Evolutionary conservation across 352 stramenopile species (phyloP).

Genomic region (Globisporangium radiosum): DNA sequence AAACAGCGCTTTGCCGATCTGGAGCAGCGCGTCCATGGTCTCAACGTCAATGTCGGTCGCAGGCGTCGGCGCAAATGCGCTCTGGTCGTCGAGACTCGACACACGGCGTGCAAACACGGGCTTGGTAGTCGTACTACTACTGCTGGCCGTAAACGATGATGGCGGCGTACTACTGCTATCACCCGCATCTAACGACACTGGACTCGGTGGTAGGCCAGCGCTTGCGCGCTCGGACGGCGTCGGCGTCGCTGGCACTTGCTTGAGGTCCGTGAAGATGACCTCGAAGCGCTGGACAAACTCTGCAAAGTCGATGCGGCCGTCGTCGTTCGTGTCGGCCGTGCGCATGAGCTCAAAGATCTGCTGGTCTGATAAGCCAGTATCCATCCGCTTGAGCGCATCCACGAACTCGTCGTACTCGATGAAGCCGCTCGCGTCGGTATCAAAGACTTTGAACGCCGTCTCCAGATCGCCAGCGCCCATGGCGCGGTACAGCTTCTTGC

Average conservation of each 20-base stretch:
- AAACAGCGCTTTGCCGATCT: slow-evolving; percentile 78
- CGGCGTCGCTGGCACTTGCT: slow-evolving; percentile 23
- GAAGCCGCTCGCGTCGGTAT: slow-evolving; percentile 83
- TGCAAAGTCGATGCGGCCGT: slow-evolving; percentile 87
- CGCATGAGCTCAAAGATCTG: slow-evolving; percentile 93
- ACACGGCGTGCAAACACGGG: slow-evolving; percentile 42
- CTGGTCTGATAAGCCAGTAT: slow-evolving; percentile 88
- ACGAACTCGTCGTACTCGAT: slow-evolving; percentile 95
- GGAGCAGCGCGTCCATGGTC: slow-evolving; percentile 73
- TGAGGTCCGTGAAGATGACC: slow-evolving; percentile 85
- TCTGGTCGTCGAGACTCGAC: slow-evolving; percentile 54
- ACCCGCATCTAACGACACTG: slow-evolving; percentile 12
- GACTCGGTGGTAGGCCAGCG: slow-evolving; percentile 10
- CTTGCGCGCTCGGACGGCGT: slow-evolving; percentile 15
- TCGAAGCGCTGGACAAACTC: slow-evolving; percentile 90
- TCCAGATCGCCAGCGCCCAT: slow-evolving; percentile 88
- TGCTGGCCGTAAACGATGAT: slow-evolving; percentile 1
- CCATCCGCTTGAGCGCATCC: slow-evolving; percentile 85
- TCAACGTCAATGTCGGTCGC: slow-evolving; percentile 69
- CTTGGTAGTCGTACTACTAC: not conserved
- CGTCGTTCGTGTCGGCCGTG: slow-evolving; percentile 88
- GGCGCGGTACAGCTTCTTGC: slow-evolving; percentile 88
- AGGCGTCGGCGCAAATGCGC: slow-evolving; percentile 46
- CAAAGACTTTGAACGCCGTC: slow-evolving; percentile 89
- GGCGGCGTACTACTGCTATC: not conserved